Percentiles rank a stretch among this genome's conserved stretches.
phyloP scores from a whole-genome alignment of 495 filamentous ascomycete species.

The Hypomontagnella monticulosa region DNA sequence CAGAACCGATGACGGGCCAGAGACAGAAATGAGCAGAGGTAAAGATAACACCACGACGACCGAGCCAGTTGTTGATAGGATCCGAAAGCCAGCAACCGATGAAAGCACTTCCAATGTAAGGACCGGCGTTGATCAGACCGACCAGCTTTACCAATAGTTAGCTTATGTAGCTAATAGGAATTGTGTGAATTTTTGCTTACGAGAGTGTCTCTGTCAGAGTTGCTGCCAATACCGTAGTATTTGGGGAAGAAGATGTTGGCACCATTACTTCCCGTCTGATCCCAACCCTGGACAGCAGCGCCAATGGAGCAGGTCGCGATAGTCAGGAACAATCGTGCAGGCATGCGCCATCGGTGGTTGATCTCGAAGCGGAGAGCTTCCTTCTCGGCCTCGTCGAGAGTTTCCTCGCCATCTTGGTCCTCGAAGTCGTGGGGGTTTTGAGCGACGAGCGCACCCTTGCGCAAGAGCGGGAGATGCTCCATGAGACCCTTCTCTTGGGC shows the following conservation, averaged over 20 bases:
- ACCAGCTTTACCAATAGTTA: constrained; percentile 44
- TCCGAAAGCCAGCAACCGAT: constrained; percentile 76
- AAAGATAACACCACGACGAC: constrained; percentile 76
- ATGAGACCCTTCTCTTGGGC: constrained; percentile 60
- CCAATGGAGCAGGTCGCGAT: constrained; percentile 76
- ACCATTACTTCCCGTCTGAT: constrained; percentile 78
- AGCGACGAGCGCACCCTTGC: constrained; percentile 72
- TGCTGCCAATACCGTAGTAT: constrained; percentile 53
- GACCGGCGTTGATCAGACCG: constrained; percentile 62
- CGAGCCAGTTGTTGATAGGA: constrained; percentile 72
- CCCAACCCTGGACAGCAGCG: constrained; percentile 80
- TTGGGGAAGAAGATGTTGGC: constrained; percentile 74
- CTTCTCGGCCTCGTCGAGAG: constrained; percentile 65
- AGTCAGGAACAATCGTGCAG: constrained; percentile 67
- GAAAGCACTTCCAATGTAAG: constrained; percentile 59
- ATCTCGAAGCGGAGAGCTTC: constrained; percentile 64
- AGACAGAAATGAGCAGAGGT: constrained; percentile 71
- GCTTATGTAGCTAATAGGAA: not conserved
- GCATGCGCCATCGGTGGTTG: constrained; percentile 72
- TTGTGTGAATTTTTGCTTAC: constrained; percentile 47
- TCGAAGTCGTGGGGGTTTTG: constrained; percentile 66
- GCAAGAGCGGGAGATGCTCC: constrained; percentile 61
- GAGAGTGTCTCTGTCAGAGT: constrained; percentile 59
- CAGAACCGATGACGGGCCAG: constrained; percentile 70
- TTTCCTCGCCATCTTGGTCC: constrained; percentile 56